Conservation (phyloP, 2,329 filamentous ascomycete species). For the Stagonosporopsis vannaccii region DNA sequence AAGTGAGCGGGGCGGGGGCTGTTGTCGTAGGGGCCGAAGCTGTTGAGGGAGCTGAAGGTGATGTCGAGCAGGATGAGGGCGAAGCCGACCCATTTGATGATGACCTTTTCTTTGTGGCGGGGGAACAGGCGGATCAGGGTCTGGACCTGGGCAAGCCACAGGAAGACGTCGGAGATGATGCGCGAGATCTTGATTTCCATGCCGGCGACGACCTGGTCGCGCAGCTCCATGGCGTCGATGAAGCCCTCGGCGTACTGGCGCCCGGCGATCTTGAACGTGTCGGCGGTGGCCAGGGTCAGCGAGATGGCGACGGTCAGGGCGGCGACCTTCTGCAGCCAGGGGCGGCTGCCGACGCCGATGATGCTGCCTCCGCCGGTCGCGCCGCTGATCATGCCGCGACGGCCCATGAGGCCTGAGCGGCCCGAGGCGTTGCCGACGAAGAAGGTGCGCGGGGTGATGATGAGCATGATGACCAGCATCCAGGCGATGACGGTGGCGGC, state of each 20-base stretch:
- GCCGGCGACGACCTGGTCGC: constrained; percentile 80
- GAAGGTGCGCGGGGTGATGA: constrained; percentile 94
- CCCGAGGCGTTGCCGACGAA: constrained; percentile 76
- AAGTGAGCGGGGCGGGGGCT: constrained; percentile 75
- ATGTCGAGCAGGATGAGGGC: constrained; percentile 90
- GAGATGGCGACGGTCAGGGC: constrained; percentile 75
- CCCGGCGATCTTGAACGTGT: constrained; percentile 87
- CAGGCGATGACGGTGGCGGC: constrained; percentile 91
- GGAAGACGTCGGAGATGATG: constrained; percentile 92
- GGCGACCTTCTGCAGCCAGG: constrained; percentile 83
- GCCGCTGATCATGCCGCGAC: constrained; percentile 84
- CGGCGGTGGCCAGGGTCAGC: constrained; percentile 88
- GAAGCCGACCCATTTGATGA: constrained; percentile 99
- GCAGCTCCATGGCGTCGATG: constrained; percentile 79
- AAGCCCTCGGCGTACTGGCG: constrained; percentile 79
- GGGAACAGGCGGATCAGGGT: constrained; percentile 95
- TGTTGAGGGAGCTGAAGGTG: constrained; percentile 90
- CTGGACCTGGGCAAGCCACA: constrained; percentile 97
- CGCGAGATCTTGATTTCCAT: constrained; percentile 88
- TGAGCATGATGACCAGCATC: constrained; percentile 89
- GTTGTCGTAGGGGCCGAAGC: constrained; percentile 68
- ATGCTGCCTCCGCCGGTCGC: constrained; percentile 68
- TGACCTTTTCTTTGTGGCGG: constrained; percentile 94
- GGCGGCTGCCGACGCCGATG: constrained; percentile 86
- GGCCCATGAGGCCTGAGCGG: constrained; percentile 76